Base-by-base conservation (phyloP, 2,329 filamentous ascomycete species). In the Nemania serpens region DNA sequence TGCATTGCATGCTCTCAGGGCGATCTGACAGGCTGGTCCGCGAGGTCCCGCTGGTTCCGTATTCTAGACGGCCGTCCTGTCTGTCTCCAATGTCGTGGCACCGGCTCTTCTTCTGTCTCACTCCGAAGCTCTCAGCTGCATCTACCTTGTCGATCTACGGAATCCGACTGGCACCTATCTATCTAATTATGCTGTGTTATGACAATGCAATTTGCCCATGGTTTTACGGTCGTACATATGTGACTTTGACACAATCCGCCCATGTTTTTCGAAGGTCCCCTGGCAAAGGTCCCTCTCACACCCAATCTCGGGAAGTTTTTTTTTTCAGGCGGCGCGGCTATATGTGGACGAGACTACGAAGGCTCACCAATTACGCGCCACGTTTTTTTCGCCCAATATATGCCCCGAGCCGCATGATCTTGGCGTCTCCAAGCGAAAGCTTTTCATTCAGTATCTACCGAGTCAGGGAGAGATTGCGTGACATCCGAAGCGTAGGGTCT, bases 1-100 rank as follows among this genome's bases (percentile, higher is more conserved):
- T 46, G 62, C 41, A 54, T 62, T 46, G 62, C 45, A 61, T 56
- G 25, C 45, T 48, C 45, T 49, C 39, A 33, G 50, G 25, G 49
- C 5, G 41, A 47, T 33, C 56, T 41, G 33, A 36, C 51, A 49
- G 41, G 55, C 61, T 29, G 11, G 47, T 42, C 39, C 37, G 54
- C 48, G 20, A 61, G 51, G 52, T 18, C n/a, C 55, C 61, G 52
- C 55, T 56, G 57, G 61, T 48, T 58, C 64, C 66, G 64, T 45
- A 37, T 55, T 46, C 47, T 62, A 36, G 41, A 48, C 29, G 10
- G 48, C 22, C 12, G 43, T 41, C 25, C 12, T 17, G 37, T 41
- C 25, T 12, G 22, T 29, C 50, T 47, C 57, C 55, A 53, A 57
- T 55, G 48, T 42, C 25, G 48, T 63, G 34, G n/a, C 50, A 37